Conservation (phyloP, 441 rosid genomes). For the Sinapis alba region DNA sequence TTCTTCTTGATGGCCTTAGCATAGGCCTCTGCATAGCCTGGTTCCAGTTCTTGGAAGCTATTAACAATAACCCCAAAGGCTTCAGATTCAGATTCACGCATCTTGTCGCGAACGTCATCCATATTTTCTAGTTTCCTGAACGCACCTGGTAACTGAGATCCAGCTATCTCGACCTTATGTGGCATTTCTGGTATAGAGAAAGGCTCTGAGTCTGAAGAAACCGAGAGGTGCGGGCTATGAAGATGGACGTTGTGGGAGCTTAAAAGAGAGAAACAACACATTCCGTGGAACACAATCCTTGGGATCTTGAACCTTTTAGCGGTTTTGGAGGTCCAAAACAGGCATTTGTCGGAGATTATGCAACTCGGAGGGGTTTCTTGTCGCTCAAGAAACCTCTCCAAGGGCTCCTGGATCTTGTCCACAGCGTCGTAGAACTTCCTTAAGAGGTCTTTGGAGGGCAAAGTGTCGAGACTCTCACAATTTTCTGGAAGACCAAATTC, state of each 20-base stretch:
- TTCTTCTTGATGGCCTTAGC: constrained; percentile 46
- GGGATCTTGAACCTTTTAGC: constrained; percentile 50
- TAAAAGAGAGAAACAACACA: constrained; percentile 51
- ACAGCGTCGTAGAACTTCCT: constrained; percentile 46
- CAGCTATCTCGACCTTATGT: constrained; percentile 42
- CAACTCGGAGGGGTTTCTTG: constrained; percentile 49
- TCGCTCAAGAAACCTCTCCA: constrained; percentile 40
- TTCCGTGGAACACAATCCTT: constrained; percentile 53
- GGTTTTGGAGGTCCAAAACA: constrained; percentile 48
- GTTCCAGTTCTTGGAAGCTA: constrained; percentile 54
- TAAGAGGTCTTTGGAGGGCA: constrained; percentile 46
- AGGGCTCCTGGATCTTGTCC: constrained; percentile 45
- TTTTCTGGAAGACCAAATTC: constrained; percentile 52
- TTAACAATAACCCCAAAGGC: constrained; percentile 59
- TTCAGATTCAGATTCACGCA: constrained; percentile 49
- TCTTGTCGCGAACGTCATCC: constrained; percentile 49
- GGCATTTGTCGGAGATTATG: constrained; percentile 52
- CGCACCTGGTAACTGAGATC: constrained; percentile 53
- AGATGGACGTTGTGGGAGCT: constrained; percentile 45
- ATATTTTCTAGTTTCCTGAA: constrained; percentile 41
- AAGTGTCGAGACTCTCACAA: constrained; percentile 55
- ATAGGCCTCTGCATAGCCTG: constrained; percentile 46
- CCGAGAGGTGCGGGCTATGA: constrained; percentile 37
- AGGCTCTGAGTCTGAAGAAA: constrained; percentile 41
- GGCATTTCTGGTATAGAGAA: constrained; percentile 50